Evolutionary conservation across 2,329 filamentous ascomycete species (phyloP).

Genomic region (Huntiella omanensis): DNA sequence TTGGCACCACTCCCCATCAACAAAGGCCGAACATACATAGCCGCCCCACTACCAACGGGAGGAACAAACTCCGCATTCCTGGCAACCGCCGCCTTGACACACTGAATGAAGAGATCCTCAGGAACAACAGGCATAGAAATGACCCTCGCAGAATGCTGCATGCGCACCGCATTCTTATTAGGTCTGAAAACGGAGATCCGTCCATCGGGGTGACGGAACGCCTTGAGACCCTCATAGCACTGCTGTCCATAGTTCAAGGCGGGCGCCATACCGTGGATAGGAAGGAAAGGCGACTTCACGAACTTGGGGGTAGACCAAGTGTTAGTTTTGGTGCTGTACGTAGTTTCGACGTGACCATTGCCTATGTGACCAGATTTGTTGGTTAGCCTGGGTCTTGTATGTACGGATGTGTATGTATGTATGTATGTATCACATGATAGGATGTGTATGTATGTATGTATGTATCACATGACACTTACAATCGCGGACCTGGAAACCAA

Average conservation of each 20-base stretch:
- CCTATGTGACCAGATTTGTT: constrained; percentile 30
- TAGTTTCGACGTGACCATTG: constrained; percentile 83
- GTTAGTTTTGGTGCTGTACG: constrained; percentile 55
- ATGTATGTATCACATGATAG: background rate
- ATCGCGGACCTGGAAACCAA: constrained; percentile 85
- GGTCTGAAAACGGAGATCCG: constrained; percentile 77
- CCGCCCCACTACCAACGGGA: constrained; percentile 70
- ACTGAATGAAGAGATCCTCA: constrained; percentile 53
- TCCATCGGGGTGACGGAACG: constrained; percentile 61
- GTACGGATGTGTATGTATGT: too few relatives aligned
- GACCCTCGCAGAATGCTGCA: constrained; percentile 69
- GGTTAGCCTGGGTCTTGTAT: background rate
- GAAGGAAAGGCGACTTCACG: constrained; percentile 65
- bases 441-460: background rate
- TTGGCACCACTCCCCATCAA: constrained; percentile 78
- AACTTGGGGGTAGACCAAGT: constrained; percentile 65
- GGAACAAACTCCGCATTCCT: constrained; percentile 85
- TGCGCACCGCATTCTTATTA: constrained; percentile 61
- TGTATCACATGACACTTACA: constrained; percentile 28
- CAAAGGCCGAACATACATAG: constrained; percentile 82
- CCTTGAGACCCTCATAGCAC: constrained; percentile 96
- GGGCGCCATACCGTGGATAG: constrained; percentile 86
- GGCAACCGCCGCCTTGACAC: constrained; percentile 62
- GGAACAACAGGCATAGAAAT: constrained; percentile 72
- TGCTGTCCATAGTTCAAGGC: constrained; percentile 95